Base-by-base conservation (phyloP, 805 yeast species). In the Saturnispora silvae region DNA sequence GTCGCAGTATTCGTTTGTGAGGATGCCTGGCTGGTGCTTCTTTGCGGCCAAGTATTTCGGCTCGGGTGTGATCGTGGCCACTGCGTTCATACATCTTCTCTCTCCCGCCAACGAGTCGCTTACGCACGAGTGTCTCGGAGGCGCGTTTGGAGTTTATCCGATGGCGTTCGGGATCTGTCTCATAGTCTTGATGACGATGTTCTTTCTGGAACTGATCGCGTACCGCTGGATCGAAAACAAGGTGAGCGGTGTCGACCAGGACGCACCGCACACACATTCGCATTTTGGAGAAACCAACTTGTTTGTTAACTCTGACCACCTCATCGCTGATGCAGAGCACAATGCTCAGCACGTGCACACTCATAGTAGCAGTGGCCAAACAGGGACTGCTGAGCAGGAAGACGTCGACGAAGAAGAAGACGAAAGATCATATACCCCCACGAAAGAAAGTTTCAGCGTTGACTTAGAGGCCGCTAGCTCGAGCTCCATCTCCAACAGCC, bases 11-110 rank as follows among this genome's bases (percentile, higher is more conserved):
- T 73, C 82, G 1, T 68, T 68, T 46, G 63, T 79, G 31, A 61
- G 74, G 44, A 47, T 78, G 41, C 85, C 85, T 1, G 49, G 65
- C 11, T 67, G 74, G 72, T 68, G 75, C 45, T 79, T 78, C 57
- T 77, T 78, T 52, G 54, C 75, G 33, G 76, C 82, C 34, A 81
- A 79, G 50, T 81, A 68, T 57, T 82, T 82, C 52, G 94, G 94
- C 43, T 77, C 87, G 3, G 94, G 94, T 38, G 89, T 82, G 34
- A 82, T 82, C 50, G 68, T 82, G 10, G 82, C 89, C 11, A 82
- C 94, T 1, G 83, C 87, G 0, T 80, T 82, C 48, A 75, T 82
- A 22, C 94, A 82, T 59, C 60, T 82, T 42, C 57, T 82, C 41
- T 66, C 72, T 43, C 89, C 85, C 0, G 89, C 92, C 4, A 56